These are phyloP conservation scores for Hypoxylon sp. DNA, from an alignment of 2,329 filamentous ascomycete species.

Conservation along the genomic window DNA sequence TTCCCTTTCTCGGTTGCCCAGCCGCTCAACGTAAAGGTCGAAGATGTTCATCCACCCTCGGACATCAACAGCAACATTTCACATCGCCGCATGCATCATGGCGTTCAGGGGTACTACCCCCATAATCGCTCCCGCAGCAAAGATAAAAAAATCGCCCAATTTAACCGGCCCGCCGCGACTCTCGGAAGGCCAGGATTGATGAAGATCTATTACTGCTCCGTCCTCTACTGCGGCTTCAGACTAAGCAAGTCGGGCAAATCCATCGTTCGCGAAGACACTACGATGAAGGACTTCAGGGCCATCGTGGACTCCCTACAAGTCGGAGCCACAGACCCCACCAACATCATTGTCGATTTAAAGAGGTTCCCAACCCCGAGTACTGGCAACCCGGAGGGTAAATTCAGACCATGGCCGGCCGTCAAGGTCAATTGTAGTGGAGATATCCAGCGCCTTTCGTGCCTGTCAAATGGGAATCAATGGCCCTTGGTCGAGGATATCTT, in stretches of 20 bases:
- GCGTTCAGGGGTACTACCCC: constrained; percentile 17
- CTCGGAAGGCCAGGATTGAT: constrained; percentile 34
- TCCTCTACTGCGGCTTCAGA: constrained; percentile 28
- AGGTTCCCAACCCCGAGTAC: neutral
- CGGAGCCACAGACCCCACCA: neutral
- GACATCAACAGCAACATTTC: constrained; percentile 29
- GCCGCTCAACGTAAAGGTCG: constrained; percentile 3
- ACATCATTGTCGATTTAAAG: neutral
- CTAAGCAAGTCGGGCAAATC: neutral
- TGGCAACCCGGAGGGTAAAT: constrained; percentile 5
- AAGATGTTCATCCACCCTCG: neutral
- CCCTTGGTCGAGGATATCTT: constrained; percentile 13
- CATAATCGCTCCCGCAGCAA: neutral
- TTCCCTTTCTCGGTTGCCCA: constrained; percentile 18
- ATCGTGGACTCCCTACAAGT: constrained; percentile 34
- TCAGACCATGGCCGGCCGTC: constrained; percentile 32
- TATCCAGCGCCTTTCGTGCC: neutral
- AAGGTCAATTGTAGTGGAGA: constrained; percentile 39
- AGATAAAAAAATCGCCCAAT: neutral
- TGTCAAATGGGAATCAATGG: neutral
- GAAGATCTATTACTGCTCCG: constrained; percentile 22
- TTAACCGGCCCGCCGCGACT: constrained; percentile 35
- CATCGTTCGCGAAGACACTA: constrained; percentile 25
- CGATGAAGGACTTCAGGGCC: constrained; percentile 33
- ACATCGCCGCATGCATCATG: constrained; percentile 22